A percentile compares a stretch with the other conserved stretches of the same genome.
These are phyloP conservation scores for Arabis alpina DNA, from an alignment of 345 rosid genomes.

Conservation along the genomic window DNA sequence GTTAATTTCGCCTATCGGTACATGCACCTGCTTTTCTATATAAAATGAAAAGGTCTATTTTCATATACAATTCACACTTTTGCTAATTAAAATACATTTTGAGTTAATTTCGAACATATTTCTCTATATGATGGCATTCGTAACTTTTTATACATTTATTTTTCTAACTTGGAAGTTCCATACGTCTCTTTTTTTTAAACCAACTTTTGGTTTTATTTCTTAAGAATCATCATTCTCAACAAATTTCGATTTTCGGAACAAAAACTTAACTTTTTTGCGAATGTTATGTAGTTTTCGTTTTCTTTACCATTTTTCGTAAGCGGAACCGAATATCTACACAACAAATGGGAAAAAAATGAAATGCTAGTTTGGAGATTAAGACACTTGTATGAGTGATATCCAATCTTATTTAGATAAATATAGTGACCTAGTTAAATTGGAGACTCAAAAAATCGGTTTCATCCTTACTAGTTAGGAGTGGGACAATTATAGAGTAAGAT, in stretches of 20 bases:
- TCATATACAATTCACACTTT: too few species aligned
- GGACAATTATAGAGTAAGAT: background rate
- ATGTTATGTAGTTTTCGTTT: too few species aligned
- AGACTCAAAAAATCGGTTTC: background rate
- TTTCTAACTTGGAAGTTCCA: background rate
- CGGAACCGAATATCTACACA: constrained; percentile 6
- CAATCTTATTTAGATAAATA: constrained; percentile 19
- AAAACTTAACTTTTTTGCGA: too few species aligned
- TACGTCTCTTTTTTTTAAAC: too few species aligned
- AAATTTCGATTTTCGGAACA: too few species aligned
- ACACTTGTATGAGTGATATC: constrained; percentile 13
- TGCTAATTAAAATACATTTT: constrained; percentile 5
- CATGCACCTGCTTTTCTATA: background rate
- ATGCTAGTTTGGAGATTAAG: background rate
- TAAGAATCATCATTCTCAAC: too few species aligned
- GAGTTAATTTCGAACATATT: background rate
- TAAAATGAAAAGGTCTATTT: too few species aligned
- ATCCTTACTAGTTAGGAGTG: constrained; percentile 1
- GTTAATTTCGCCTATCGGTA: too few species aligned
- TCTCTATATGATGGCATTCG: background rate
- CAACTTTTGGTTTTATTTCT: too few species aligned
- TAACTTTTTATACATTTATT: background rate
- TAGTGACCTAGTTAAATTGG: constrained; percentile 15
- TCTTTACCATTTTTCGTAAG: background rate
- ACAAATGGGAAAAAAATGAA: background rate